Evolutionary conservation across 1,139 yeast genomes (phyloP).

Genomic region (Wickerhamomyces sp.): DNA sequence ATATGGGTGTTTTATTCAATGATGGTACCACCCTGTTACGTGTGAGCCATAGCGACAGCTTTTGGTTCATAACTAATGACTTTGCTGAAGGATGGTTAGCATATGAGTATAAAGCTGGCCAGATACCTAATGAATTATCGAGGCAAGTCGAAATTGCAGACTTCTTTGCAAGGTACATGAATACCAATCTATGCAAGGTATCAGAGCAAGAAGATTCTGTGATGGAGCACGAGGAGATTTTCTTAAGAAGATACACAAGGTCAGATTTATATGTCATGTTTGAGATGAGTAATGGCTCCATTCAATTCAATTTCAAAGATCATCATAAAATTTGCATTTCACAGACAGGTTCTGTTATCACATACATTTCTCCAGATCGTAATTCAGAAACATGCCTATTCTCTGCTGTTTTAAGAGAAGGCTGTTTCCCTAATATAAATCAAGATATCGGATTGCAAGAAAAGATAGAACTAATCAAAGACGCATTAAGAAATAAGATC

Average conservation of each 20-base stretch:
- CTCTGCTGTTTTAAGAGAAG: constrained; percentile 54
- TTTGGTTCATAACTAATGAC: constrained; percentile 57
- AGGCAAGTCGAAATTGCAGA: constrained; percentile 80
- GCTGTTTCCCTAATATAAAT: constrained; percentile 58
- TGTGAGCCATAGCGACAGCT: constrained; percentile 56
- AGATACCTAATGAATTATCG: constrained; percentile 56
- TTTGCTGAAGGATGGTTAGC: constrained; percentile 70
- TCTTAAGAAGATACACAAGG: constrained; percentile 78
- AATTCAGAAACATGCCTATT: constrained; percentile 67
- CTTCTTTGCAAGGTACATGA: constrained; percentile 81
- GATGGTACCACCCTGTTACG: constrained; percentile 78
- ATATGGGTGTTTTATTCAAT: constrained; percentile 87
- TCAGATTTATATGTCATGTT: constrained; percentile 82
- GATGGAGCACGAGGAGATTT: constrained; percentile 54
- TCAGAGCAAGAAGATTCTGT: constrained; percentile 49
- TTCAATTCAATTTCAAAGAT: constrained; percentile 93
- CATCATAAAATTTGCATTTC: constrained; percentile 86
- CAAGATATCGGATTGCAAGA: constrained; percentile 49
- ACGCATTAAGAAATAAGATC: constrained; percentile 25
- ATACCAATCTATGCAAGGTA: constrained; percentile 71
- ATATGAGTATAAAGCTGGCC: constrained; percentile 51
- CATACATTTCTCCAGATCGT: constrained; percentile 78
- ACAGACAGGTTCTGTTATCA: constrained; percentile 68
- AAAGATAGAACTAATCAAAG: constrained; percentile 31
- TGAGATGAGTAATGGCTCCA: constrained; percentile 86